These are phyloP conservation scores for Geranomyces variabilis DNA, from an alignment of 192 early-diverging fungal genomes.

Conservation along the genomic window DNA sequence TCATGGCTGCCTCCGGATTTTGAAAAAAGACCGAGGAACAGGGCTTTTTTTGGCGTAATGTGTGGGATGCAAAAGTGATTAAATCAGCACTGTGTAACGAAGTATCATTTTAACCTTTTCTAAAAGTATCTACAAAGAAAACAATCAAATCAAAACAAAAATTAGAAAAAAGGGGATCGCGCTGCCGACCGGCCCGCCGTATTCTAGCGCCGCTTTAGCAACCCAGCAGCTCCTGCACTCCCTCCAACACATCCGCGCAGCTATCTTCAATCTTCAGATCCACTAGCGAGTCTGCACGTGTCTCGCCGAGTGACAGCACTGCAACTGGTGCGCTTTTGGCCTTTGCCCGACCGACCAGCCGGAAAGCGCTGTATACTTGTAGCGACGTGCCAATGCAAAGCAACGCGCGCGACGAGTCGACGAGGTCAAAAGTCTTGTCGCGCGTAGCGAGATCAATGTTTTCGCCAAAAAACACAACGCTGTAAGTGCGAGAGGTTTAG, in stretches of 20 bases:
- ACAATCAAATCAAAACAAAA: too few relatives aligned
- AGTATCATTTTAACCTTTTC: too few relatives aligned
- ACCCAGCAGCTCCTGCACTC: conserved; percentile 8
- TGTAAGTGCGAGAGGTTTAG: conserved; percentile 26
- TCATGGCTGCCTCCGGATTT: too few relatives aligned
- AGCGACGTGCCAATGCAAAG: conserved; percentile 82
- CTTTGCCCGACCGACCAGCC: conserved; percentile 70
- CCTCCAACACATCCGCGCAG: conserved; percentile 22
- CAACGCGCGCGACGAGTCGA: conserved; percentile 64
- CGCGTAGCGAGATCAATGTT: conserved; percentile 67
- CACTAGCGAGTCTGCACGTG: conserved; percentile 70
- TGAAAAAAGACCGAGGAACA: too few relatives aligned
- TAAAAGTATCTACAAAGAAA: too few relatives aligned
- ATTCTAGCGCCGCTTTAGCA: too few relatives aligned
- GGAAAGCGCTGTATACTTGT: conserved; percentile 81
- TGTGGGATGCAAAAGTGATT: too few relatives aligned
- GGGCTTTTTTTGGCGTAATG: too few relatives aligned
- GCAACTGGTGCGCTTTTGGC: conserved; percentile 55
- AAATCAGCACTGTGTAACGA: too few relatives aligned
- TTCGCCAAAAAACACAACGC: conserved; percentile 90
- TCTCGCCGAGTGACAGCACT: conserved; percentile 75
- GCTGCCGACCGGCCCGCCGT: too few relatives aligned
- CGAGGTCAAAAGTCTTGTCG: conserved; percentile 55
- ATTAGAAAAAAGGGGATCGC: too few relatives aligned
- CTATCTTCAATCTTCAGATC: conserved; percentile 49